Evolutionary conservation across 805 yeast genomes (phyloP).

Genomic region (Yarrowia sp.): DNA sequence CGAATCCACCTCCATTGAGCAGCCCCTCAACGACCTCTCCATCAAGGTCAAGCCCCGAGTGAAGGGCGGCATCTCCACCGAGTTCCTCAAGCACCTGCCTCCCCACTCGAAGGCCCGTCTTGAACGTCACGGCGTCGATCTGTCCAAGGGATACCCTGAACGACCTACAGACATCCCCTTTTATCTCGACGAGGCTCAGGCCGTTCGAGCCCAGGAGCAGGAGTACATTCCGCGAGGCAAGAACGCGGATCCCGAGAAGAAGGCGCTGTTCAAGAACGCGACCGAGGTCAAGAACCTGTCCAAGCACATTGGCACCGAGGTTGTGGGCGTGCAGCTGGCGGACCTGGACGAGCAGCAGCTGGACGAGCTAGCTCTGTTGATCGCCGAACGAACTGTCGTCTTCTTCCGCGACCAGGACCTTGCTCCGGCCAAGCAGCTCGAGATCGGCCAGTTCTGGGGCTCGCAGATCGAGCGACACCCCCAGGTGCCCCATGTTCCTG

Average conservation of each 20-base stretch:
- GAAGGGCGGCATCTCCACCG: constrained; percentile 16
- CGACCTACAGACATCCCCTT: constrained; percentile 43
- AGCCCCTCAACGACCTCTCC: neutral
- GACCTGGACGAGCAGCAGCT: constrained; percentile 46
- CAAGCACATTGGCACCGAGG: constrained; percentile 50
- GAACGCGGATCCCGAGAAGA: constrained; percentile 43
- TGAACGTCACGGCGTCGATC: constrained; percentile 41
- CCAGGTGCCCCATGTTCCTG: constrained; percentile 41
- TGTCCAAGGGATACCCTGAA: constrained; percentile 44
- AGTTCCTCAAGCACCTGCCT: constrained; percentile 4
- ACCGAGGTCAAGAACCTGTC: constrained; percentile 47
- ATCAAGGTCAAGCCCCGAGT: constrained; percentile 19
- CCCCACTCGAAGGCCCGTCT: constrained; percentile 34
- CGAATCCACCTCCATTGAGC: neutral
- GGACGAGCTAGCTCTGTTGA: constrained; percentile 49
- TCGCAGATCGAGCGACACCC: constrained; percentile 46
- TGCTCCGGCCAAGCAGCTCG: constrained; percentile 43
- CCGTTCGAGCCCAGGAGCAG: constrained; percentile 38
- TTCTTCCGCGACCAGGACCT: constrained; percentile 51
- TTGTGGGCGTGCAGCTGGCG: constrained; percentile 47
- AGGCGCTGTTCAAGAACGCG: constrained; percentile 45
- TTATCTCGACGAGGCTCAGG: constrained; percentile 44
- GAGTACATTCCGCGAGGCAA: constrained; percentile 42
- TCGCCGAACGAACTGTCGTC: constrained; percentile 53
- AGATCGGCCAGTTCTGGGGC: constrained; percentile 49